Conservation (phyloP, 768 basidiomycete genomes). For the Lentinula guzmanii region DNA sequence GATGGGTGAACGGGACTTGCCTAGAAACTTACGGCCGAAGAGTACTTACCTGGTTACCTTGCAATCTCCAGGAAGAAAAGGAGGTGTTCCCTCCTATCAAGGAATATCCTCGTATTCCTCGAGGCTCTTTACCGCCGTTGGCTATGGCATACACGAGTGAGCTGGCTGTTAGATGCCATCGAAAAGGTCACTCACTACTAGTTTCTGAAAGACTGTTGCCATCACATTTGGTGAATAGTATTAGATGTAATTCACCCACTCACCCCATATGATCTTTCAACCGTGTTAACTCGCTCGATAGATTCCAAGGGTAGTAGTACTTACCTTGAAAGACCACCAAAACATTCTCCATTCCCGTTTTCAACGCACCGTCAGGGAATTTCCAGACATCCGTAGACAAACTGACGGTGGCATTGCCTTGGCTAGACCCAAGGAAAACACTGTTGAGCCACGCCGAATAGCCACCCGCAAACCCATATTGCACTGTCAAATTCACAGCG, state of each 20-base stretch:
- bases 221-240: neutral
- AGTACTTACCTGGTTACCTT: conserved; percentile 32
- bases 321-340: conserved; percentile 30
- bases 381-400: conserved; percentile 36
- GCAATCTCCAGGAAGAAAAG: conserved; percentile 34
- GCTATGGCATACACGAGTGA: conserved; percentile 19
- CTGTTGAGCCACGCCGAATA: conserved; percentile 49
- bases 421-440: conserved; percentile 41
- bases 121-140: conserved; percentile 43
- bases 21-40: neutral
- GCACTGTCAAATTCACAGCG: conserved; percentile 37
- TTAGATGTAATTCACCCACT: neutral
- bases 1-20: neutral
- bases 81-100: conserved; percentile 33
- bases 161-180: neutral
- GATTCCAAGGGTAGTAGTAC: neutral
- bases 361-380: conserved; percentile 28
- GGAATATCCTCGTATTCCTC: conserved; percentile 40
- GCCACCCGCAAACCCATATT: conserved; percentile 45
- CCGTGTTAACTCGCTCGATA: neutral
- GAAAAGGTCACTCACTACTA: conserved; percentile 25
- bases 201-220: conserved; percentile 28
- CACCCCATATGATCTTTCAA: conserved; percentile 44
- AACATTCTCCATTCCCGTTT: conserved; percentile 33
- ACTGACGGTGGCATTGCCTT: conserved; percentile 37